A percentile compares a stretch with the other conserved stretches of the same genome.
Conservation (phyloP, 306 rosid species). For the Acacia melanoxylon region DNA sequence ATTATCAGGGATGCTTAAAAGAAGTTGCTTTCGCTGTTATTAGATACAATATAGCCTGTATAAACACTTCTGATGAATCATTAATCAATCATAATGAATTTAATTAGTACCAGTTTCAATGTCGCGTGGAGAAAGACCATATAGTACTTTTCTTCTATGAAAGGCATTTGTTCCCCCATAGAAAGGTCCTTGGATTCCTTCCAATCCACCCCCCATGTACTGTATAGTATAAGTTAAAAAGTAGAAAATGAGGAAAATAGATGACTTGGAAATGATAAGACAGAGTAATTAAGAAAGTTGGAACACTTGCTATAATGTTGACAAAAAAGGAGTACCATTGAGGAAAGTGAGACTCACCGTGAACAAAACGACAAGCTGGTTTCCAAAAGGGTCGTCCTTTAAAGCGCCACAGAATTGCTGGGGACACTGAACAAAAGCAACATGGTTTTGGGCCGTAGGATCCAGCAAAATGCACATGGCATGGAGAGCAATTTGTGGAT, state of each 20-base stretch:
- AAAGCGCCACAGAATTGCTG: constrained; percentile 53
- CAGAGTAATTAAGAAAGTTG: neutral
- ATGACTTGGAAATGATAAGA: neutral
- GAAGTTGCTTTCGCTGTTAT: neutral
- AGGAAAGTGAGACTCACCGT: constrained; percentile 23
- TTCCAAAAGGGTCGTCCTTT: constrained; percentile 74
- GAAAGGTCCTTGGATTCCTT: constrained; percentile 59
- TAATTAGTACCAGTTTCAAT: constrained; percentile 20
- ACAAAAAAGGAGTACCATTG: neutral
- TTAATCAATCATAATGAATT: neutral
- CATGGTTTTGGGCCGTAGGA: constrained; percentile 40
- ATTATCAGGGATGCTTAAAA: neutral
- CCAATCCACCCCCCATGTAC: constrained; percentile 40
- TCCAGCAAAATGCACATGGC: constrained; percentile 59
- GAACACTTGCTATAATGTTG: neutral
- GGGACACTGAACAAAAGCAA: constrained; percentile 62
- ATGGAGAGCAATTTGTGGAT: constrained; percentile 47
- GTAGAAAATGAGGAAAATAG: neutral
- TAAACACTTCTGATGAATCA: neutral
- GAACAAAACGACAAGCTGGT: constrained; percentile 40
- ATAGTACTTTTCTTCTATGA: constrained; percentile 65
- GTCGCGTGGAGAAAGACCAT: constrained; percentile 48
- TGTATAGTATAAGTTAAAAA: neutral
- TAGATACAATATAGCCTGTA: neutral
- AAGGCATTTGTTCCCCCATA: constrained; percentile 61